Evolutionary conservation across 148 eudicot species (phyloP), one percentile per base, ranked within the genome.

Genomic region (Chenopodium formosanum): DNA sequence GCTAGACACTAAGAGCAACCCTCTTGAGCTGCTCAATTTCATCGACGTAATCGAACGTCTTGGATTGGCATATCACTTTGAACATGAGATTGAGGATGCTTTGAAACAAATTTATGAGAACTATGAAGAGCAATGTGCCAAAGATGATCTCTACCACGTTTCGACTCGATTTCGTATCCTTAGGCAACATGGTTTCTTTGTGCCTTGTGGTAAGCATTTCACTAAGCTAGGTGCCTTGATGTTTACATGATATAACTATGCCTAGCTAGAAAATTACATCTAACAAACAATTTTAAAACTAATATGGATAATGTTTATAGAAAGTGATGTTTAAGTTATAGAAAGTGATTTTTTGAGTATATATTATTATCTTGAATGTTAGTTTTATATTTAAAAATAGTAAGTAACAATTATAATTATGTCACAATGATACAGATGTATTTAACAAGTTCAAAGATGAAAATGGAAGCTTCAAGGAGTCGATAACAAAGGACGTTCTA

Each of bases 61-160:
- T 14, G 94, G 92, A 20, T 76, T 89, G 47, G 82, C 82, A 4
- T 89, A 91, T 83, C 90, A 91, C 52, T 89, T 91, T 19, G 87
- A 88, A 53, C 23, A 76, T 2, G 88, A 86, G 58, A 89, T 91
- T 1, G 87, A 84, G 3, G 72, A 83, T 31, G 75, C 84, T 4
- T 64, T 89, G 7, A 47, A 79, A 23, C 31, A 34, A 53, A 53
- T 87, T 3, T 69, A 81, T 7, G 66, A 72, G 52, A 73, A 44
- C 58, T 81, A 53, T 12, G 1, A 46, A 25, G 71, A 32, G 9
- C 76, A 76, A 7, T 78, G 58, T 74, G 48, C 71, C 2, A 25
- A 85, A 11, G 60, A 78, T 31, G 88, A 83, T 72, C 83, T 91
- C 27, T 78, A 70, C 52, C 37, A 47, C 13, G 74, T 80, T 77